phyloP scores from a whole-genome alignment of 495 filamentous ascomycete genomes.

The Talaromyces borbonicus region DNA sequence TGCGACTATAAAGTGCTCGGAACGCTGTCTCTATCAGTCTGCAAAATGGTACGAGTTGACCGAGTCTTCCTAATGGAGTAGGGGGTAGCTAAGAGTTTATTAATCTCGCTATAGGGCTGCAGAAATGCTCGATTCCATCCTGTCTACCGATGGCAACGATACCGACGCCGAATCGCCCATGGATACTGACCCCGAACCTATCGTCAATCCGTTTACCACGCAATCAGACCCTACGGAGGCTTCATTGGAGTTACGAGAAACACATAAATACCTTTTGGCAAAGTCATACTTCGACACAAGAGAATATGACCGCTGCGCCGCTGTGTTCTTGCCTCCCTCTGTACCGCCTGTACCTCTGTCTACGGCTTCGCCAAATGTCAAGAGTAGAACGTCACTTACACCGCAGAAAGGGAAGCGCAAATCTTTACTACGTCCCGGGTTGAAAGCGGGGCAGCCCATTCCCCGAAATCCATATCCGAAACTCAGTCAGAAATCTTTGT shows the following conservation, averaged over 20 bases:
- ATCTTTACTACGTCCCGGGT: constrained; percentile 22
- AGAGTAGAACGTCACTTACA: constrained; percentile 26
- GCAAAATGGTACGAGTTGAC: constrained; percentile 72
- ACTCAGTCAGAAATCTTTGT: constrained; percentile 84
- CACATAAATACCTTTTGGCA: constrained; percentile 76
- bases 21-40: constrained; percentile 90
- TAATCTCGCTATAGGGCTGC: constrained; percentile 57
- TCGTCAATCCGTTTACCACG: constrained; percentile 37
- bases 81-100: constrained; percentile 2
- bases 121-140: constrained; percentile 80
- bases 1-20: constrained; percentile 81
- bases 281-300: constrained; percentile 94
- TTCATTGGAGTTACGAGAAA: constrained; percentile 66
- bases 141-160: constrained; percentile 36
- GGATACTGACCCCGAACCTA: constrained; percentile 32
- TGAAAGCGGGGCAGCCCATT: constrained; percentile 19
- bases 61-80: not conserved
- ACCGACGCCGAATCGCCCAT: constrained; percentile 51
- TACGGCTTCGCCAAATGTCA: constrained; percentile 32
- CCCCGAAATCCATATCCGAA: constrained; percentile 36
- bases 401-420: constrained; percentile 48
- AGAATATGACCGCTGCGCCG: constrained; percentile 89
- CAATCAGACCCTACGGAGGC: constrained; percentile 56
- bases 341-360: constrained; percentile 53
- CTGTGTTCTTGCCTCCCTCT: constrained; percentile 72